phyloP scores from a whole-genome alignment of 805 yeast species.

The Candida quercuum region DNA sequence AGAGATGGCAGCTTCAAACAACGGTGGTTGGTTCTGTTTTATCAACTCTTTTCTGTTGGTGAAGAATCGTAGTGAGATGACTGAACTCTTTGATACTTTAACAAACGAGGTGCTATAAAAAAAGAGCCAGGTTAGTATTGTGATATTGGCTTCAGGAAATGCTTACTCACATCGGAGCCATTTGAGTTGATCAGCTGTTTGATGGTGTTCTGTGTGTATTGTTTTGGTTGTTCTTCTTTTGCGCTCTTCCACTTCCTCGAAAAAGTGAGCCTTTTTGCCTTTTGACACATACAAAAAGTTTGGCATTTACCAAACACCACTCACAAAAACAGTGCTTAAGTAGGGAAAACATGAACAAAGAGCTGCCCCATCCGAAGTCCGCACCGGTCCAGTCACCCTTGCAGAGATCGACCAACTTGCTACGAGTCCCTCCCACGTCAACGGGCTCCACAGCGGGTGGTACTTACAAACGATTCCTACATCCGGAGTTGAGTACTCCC shows the following conservation, averaged over 20 bases:
- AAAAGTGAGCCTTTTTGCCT: not conserved
- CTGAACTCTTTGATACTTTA: conserved; percentile 5
- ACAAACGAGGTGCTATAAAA: conserved; percentile 13
- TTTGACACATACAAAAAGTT: not conserved
- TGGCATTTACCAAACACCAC: no score
- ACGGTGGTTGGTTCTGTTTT: not conserved
- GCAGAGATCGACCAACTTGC: conserved; percentile 11
- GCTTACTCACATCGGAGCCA: conserved; percentile 13
- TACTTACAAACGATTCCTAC: no score
- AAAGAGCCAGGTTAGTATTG: not conserved
- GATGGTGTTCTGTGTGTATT: not conserved
- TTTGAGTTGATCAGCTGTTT: not conserved
- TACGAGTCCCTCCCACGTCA: conserved; percentile 8
- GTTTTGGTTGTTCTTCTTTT: not conserved
- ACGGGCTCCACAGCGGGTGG: no score
- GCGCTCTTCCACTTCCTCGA: no score
- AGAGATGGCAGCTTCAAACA: conserved; percentile 18
- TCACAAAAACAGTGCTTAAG: no score
- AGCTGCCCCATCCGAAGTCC: conserved; percentile 9
- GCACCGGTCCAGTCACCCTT: conserved; percentile 15
- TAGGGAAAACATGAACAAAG: conserved; percentile 1
- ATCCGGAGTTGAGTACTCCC: no score
- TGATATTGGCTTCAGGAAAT: not conserved
- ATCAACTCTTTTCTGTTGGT: conserved; percentile 13
- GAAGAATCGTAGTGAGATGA: conserved; percentile 14